phyloP scores from a whole-genome alignment of 2,329 filamentous ascomycete genomes.

The Clonostachys byssicola region DNA sequence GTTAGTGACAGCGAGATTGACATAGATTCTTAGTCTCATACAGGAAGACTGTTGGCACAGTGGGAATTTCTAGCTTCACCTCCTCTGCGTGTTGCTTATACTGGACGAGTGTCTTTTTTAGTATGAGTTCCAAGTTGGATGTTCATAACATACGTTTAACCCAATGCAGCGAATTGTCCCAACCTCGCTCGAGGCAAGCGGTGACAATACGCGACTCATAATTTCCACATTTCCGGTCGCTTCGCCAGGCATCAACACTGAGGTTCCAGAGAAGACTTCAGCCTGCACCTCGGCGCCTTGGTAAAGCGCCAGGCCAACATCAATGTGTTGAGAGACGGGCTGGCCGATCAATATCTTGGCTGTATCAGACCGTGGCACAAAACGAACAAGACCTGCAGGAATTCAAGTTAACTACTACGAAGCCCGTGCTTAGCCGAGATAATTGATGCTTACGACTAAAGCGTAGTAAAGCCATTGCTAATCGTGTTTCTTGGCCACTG shows the following conservation, averaged over 20 bases:
- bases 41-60: conserved; percentile 52
- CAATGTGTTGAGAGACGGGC: conserved; percentile 43
- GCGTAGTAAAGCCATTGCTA: neutral
- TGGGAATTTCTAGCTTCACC: conserved; percentile 45
- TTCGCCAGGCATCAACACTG: conserved; percentile 49
- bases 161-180: conserved; percentile 57
- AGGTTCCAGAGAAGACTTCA: conserved; percentile 52
- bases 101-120: conserved; percentile 7
- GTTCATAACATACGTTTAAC: conserved; percentile 36
- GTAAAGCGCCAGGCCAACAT: conserved; percentile 53
- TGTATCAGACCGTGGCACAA: conserved; percentile 45
- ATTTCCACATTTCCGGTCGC: conserved; percentile 40
- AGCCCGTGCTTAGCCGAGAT: neutral
- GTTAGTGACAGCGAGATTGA: neutral
- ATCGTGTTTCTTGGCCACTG: no score
- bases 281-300: conserved; percentile 52
- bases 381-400: conserved; percentile 51
- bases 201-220: conserved; percentile 43
- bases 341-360: conserved; percentile 50
- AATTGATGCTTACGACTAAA: neutral
- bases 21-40: conserved; percentile 8
- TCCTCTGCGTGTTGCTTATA: conserved; percentile 36
- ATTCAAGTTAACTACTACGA: neutral
- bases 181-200: conserved; percentile 26
- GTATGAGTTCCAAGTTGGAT: conserved; percentile 11